Evolutionary conservation across 345 rosid species (phyloP), one percentile per base, ranked within the genome.

Genomic region (Salix koriyanagi): DNA sequence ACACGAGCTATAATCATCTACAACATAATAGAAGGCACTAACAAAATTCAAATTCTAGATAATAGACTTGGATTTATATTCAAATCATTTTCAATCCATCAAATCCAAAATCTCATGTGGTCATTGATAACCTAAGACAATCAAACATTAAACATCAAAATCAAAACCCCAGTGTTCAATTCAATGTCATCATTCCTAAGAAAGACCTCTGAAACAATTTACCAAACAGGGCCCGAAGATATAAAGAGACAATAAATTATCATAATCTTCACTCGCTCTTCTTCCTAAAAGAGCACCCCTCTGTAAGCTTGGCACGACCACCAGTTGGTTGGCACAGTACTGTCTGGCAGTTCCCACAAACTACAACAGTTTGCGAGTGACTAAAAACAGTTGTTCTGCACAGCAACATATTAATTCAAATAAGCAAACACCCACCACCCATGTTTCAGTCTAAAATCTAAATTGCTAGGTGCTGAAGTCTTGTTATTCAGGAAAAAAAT

Each of bases 241-340:
- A n/a, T n/a, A 58, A 58, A 58, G 62, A 25, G 6, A n/a, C 34
- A 32, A 5, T 58, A 58, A 58, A 58, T 23, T 58, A 58, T 58
- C 28, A 28, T 41, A 18, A 41, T 26, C 15, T 41, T 73, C 56
- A 73, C 61, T 72, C 75, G 28, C 75, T 65, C 75, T 72, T 72
- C 42, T 65, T 72, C 32, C 75, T 39, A 66, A 72, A 72, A 25
- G 75, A 72, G 67, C 75, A 72, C 7, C 75, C 75, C 50, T 72
- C 75, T 36, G 75, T 72, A 73, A 73, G 69, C 69, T 65, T 73
- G 36, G 76, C 76, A 60, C 76, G 76, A n/a, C 76, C 76, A 14
- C 76, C 76, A n/a, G 76, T 62, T 7, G 76, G 76, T n/a, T 73
- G 76, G 76, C 76, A 73, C 69, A 73, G 42, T 4, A 73, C 76